phyloP scores from a whole-genome alignment of 225 moss, liverwort and hornwort genomes.

The Sphagnum tenellum region DNA sequence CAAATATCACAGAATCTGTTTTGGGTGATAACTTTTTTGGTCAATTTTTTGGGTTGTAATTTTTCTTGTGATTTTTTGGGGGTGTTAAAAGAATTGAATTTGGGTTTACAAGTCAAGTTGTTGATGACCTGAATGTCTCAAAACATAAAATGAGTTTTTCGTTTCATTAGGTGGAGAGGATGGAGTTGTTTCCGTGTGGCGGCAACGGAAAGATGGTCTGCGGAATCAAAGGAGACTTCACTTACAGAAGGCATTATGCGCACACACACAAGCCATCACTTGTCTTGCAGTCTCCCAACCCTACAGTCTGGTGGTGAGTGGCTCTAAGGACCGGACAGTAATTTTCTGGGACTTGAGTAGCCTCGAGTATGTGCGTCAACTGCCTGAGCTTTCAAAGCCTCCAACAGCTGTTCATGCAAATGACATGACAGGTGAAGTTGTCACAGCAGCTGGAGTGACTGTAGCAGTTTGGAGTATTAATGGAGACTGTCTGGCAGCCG shows the following conservation, averaged over 20 bases:
- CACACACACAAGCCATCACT: slow-evolving; percentile 63
- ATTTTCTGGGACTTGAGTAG: slow-evolving; percentile 90
- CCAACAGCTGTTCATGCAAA: slow-evolving; percentile 76
- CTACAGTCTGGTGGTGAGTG: slow-evolving; percentile 83
- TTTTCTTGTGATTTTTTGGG: too few species aligned
- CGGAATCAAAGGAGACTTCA: slow-evolving; percentile 53
- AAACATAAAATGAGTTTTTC: neutral
- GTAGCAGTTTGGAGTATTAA: slow-evolving; percentile 89
- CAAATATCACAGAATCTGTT: too few species aligned
- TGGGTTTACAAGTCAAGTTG: too few species aligned
- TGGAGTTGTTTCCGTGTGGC: slow-evolving; percentile 84
- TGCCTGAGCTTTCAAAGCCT: slow-evolving; percentile 77
- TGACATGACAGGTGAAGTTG: slow-evolving; percentile 89
- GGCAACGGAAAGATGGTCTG: slow-evolving; percentile 76
- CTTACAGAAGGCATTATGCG: slow-evolving; percentile 68
- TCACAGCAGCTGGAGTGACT: slow-evolving; percentile 77
- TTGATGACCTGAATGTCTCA: too few species aligned
- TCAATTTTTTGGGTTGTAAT: too few species aligned
- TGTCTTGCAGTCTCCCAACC: slow-evolving; percentile 87
- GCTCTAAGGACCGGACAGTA: slow-evolving; percentile 68
- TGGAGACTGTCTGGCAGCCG: slow-evolving; percentile 79
- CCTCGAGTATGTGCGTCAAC: slow-evolving; percentile 77
- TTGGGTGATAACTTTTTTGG: too few species aligned
- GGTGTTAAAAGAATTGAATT: too few species aligned
- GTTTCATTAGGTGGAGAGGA: slow-evolving; percentile 56